Evolutionary conservation across 2,329 filamentous ascomycete genomes (phyloP), one percentile per base, ranked within the genome.

Genomic region (Microsporum audouinii): DNA sequence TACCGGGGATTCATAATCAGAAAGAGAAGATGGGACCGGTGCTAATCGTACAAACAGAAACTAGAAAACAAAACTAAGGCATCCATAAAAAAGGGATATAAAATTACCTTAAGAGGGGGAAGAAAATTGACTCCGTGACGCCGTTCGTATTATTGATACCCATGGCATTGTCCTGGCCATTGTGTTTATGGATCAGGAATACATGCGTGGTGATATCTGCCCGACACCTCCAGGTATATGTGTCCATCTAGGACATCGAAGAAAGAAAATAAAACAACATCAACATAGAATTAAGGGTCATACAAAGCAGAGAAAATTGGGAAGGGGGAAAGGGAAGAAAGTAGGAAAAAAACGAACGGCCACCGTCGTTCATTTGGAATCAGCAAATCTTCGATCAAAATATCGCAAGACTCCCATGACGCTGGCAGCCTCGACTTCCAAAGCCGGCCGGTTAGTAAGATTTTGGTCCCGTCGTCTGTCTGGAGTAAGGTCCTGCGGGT

Each of bases 321-420:
- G 10, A 29, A 23, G 27, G 8, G 17, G 17, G 2, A 27, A 47
- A 29, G 23, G 31, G 31, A 51, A 6, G 27, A 51, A 51, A 31
- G 3, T 1, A 14, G 23, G 31, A 51, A 51, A 2, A 31, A 51
- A 51, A 31, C 1, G 2, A 31, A 31, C 2, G 8, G 31, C 6
- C n/a, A 5, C 2, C 7, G 33, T 10, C 12, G 5, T n/a, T 58
- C 36, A 41, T 31, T 49, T 84, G 66, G 57, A 62, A 53, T 74
- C 73, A 41, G 74, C 73, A 61, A 91, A 91, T 60, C 88, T 78
- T 57, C 89, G 80, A 68, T 91, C 88, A 74, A 91, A 91, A 65
- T 88, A 86, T 72, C 88, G 88, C 63, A 91, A 75, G n/a, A 91
- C 88, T 47, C 86, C 87, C 88, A 91, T 91, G 60, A 91, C 89